Conservation (phyloP, 2,329 filamentous ascomycete genomes). For the Aspergillus transmontanensis region DNA sequence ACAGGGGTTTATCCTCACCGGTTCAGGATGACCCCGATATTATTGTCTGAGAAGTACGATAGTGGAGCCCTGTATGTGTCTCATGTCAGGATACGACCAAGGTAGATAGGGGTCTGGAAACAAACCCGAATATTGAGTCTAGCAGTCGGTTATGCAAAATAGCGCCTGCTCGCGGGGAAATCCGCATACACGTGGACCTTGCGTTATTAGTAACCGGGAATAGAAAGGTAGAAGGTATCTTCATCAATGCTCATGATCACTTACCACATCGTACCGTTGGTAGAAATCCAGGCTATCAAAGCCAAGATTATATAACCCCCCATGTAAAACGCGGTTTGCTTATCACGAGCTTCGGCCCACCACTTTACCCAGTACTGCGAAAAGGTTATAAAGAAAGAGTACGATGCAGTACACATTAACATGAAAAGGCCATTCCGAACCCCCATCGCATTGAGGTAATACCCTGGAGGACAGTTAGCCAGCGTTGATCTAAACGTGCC, state of each 20-base stretch:
- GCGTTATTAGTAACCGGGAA: not conserved
- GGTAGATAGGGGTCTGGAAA: no score
- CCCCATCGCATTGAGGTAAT: not conserved
- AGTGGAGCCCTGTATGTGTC: not conserved
- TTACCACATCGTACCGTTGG: not conserved
- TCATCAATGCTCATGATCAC: not conserved
- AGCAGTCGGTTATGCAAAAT: not conserved
- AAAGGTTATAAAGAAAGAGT: slow-evolving; percentile 7
- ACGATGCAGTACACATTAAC: not conserved
- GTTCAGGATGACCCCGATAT: not conserved
- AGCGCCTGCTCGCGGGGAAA: not conserved
- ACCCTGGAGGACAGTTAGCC: not conserved
- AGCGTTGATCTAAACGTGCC: no score
- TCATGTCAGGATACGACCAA: no score
- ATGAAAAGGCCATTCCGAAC: not conserved
- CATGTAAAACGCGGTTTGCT: not conserved
- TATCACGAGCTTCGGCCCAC: not conserved
- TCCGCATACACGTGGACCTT: not conserved
- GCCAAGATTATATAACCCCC: not conserved
- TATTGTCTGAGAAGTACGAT: not conserved
- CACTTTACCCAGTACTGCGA: slow-evolving; percentile 1
- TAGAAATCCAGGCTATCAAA: not conserved
- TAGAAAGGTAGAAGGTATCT: no score
- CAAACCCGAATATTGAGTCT: not conserved
- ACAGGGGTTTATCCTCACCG: not conserved